Conservation (phyloP, 202 grass and related monocot species). For the Elaeis oleifera region DNA sequence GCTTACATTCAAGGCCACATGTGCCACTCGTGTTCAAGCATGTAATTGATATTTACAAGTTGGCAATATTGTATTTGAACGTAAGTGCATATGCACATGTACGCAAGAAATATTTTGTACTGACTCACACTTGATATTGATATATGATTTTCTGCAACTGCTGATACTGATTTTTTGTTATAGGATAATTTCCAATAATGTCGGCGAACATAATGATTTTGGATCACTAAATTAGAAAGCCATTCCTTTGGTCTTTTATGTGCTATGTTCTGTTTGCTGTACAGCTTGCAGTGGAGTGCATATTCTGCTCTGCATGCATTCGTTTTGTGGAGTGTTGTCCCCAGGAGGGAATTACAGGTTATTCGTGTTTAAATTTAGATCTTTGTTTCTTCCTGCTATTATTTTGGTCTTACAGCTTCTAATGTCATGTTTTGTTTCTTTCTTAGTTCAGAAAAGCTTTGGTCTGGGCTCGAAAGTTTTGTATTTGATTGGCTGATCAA, state of each 20-base stretch:
- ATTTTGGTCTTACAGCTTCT: slow-evolving; percentile 20
- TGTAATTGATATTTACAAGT: too few relatives aligned
- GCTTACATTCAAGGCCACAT: too few relatives aligned
- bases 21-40: too few relatives aligned
- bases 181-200: too few relatives aligned
- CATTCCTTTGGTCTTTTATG: slow-evolving; percentile 1
- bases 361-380: slow-evolving; percentile 2
- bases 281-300: slow-evolving; percentile 98
- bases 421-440: slow-evolving; percentile 26
- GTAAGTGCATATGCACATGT: too few relatives aligned
- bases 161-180: too few relatives aligned
- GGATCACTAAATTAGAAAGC: too few relatives aligned
- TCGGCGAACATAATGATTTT: too few relatives aligned
- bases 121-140: too few relatives aligned
- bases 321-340: slow-evolving; percentile 91
- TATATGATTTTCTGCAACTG: too few relatives aligned
- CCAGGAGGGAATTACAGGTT: slow-evolving; percentile 97
- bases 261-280: slow-evolving; percentile 10
- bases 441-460: slow-evolving; percentile 71
- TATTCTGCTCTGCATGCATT: slow-evolving; percentile 97
- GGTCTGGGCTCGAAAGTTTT: slow-evolving; percentile 84
- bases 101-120: too few relatives aligned
- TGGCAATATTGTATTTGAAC: too few relatives aligned
- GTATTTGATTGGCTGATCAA: slow-evolving; percentile 99
- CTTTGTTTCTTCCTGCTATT: slow-evolving; percentile 18